phyloP scores from a whole-genome alignment of 139 green algal genomes.

The Chlamydomonas schloesseri region DNA sequence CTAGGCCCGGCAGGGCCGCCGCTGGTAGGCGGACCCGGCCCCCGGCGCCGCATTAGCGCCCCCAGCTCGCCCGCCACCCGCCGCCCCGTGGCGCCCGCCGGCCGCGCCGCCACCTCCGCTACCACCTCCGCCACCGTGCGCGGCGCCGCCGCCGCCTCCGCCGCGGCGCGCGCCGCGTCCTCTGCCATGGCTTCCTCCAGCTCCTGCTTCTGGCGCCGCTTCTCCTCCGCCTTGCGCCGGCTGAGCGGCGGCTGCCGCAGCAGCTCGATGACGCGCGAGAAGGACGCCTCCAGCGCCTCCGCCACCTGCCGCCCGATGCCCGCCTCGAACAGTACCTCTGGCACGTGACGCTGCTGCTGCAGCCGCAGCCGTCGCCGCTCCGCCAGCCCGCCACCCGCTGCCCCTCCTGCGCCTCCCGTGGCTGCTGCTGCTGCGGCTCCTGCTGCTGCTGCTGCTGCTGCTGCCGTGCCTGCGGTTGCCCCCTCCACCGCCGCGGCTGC shows the following conservation, averaged over 20 bases:
- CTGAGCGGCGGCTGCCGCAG: neutral
- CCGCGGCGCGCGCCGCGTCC: neutral
- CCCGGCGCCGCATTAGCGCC: conserved; percentile 12
- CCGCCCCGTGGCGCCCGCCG: neutral
- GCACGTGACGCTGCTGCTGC: neutral
- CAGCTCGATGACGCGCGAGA: neutral
- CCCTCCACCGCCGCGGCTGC: too few relatives aligned
- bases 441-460: too few relatives aligned
- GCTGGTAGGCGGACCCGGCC: too few relatives aligned
- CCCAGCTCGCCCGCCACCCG: conserved; percentile 22
- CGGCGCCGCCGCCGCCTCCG: neutral
- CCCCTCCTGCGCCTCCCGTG: too few relatives aligned
- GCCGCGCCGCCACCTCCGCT: conserved; percentile 8
- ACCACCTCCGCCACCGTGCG: conserved; percentile 17
- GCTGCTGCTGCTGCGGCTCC: neutral
- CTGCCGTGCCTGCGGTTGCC: too few relatives aligned
- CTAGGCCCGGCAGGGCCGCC: neutral
- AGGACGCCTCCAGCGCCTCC: neutral
- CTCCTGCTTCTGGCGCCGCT: neutral
- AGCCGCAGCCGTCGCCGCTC: neutral
- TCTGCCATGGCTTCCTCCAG: neutral
- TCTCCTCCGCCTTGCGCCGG: neutral
- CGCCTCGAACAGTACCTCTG: conserved; percentile 5
- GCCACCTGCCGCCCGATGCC: neutral
- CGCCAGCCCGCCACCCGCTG: neutral